A percentile compares a stretch with the other conserved stretches of the same genome.
phyloP scores from a whole-genome alignment of 495 filamentous ascomycete species.

The Podospora pseudopauciseta region DNA sequence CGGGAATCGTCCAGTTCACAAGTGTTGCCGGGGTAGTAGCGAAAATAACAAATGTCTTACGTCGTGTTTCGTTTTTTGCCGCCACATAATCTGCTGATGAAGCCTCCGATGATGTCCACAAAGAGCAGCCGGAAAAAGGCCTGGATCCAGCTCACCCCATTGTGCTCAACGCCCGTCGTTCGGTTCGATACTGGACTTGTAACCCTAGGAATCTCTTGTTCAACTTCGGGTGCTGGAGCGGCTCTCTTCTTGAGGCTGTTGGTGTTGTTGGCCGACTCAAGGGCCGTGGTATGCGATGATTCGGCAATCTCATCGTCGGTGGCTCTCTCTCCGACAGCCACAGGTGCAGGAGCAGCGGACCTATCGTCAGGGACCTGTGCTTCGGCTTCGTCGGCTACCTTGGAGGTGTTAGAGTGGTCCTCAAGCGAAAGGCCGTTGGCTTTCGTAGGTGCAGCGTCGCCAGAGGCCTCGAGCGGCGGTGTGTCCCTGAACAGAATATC shows the following conservation, averaged over 20 bases:
- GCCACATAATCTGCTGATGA: constrained; percentile 28
- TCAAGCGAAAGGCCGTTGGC: background rate
- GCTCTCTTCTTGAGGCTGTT: constrained; percentile 1
- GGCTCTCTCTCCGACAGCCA: background rate
- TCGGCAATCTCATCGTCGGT: background rate
- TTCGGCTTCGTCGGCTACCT: background rate
- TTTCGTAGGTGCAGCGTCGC: background rate
- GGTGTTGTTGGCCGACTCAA: background rate
- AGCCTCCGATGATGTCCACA: constrained; percentile 31
- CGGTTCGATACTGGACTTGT: background rate
- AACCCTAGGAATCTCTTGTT: background rate
- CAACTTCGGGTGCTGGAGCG: background rate
- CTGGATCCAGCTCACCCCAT: constrained; percentile 25
- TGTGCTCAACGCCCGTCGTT: constrained; percentile 11
- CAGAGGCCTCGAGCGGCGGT: background rate
- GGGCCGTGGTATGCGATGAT: background rate
- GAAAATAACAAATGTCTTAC: constrained; percentile 30
- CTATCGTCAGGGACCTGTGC: background rate
- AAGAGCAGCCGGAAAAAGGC: constrained; percentile 32
- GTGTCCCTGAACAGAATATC: background rate
- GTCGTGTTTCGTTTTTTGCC: constrained; percentile 78
- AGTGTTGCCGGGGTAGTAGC: background rate
- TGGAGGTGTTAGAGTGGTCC: background rate
- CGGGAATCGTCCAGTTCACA: background rate
- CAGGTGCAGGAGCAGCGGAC: background rate